Conservation (phyloP, 495 filamentous ascomycete genomes). For the Podospora tetraspora region DNA sequence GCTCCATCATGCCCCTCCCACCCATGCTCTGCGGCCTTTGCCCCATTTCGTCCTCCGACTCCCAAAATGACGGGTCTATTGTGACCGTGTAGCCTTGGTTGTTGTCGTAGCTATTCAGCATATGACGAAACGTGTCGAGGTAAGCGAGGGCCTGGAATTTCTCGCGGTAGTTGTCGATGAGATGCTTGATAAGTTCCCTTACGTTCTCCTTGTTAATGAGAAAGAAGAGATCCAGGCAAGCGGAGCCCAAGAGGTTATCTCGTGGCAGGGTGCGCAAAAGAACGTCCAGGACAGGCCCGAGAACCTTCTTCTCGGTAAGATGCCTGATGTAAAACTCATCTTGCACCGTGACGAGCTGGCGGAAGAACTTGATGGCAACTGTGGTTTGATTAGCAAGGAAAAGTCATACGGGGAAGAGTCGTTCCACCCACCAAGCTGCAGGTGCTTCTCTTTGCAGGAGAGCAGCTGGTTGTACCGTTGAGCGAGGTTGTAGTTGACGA, state of each 20-base stretch:
- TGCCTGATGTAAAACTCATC: slow-evolving; percentile 91
- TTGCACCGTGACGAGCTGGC: slow-evolving; percentile 74
- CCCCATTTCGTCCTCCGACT: slow-evolving; percentile 45
- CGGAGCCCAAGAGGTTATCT: slow-evolving; percentile 93
- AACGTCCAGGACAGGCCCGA: slow-evolving; percentile 83
- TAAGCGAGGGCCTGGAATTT: slow-evolving; percentile 74
- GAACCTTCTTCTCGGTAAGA: slow-evolving; percentile 74
- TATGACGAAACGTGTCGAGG: slow-evolving; percentile 74
- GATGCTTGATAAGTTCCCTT: slow-evolving; percentile 73
- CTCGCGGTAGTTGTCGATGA: slow-evolving; percentile 85
- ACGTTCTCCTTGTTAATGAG: slow-evolving; percentile 82
- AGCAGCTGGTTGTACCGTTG: slow-evolving; percentile 80
- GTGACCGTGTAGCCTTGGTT: slow-evolving; percentile 60
- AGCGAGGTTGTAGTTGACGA: slow-evolving; percentile 72
- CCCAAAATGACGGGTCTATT: slow-evolving; percentile 48
- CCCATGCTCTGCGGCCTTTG: slow-evolving; percentile 56
- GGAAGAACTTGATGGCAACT: slow-evolving; percentile 95
- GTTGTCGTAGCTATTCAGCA: slow-evolving; percentile 78
- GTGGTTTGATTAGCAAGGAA: slow-evolving; percentile 12
- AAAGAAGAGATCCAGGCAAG: slow-evolving; percentile 93
- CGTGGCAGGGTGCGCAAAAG: slow-evolving; percentile 86
- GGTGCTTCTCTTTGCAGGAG: slow-evolving; percentile 79
- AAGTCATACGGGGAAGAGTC: neutral
- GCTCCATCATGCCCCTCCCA: slow-evolving; percentile 67
- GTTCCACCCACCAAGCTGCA: slow-evolving; percentile 72